Evolutionary conservation across 2,329 filamentous ascomycete species (phyloP).

Genomic region (Epichloe festucae): DNA sequence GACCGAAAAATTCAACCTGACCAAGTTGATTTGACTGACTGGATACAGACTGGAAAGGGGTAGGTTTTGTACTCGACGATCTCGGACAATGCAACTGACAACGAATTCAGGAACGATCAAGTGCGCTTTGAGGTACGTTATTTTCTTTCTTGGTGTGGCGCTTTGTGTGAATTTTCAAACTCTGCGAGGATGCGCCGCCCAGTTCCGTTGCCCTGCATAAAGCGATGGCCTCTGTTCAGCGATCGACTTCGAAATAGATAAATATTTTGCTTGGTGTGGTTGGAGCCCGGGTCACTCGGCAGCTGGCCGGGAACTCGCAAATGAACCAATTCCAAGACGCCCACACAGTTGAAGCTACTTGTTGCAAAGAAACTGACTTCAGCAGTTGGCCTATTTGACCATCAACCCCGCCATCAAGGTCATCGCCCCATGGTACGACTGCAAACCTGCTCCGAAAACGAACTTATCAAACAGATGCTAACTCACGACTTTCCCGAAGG

Average conservation of each 20-base stretch:
- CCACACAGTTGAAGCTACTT: background rate
- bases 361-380: background rate
- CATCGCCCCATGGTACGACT: slow-evolving; percentile 1
- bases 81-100: background rate
- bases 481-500: background rate
- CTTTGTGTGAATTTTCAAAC: background rate
- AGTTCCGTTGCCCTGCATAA: background rate
- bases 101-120: background rate
- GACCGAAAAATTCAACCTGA: background rate
- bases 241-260: background rate
- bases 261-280: background rate
- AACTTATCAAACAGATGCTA: background rate
- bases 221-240: background rate
- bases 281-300: background rate
- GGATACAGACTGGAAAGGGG: slow-evolving; percentile 1
- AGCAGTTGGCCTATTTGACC: background rate
- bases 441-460: background rate
- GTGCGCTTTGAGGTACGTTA: slow-evolving; percentile 1
- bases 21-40: background rate
- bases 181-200: background rate
- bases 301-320: background rate
- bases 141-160: background rate
- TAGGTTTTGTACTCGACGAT: background rate
- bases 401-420: slow-evolving; percentile 1
- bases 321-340: background rate